Evolutionary conservation across 164 flowering plant species (phyloP).

Genomic region (Dillenia suffruticosa): DNA sequence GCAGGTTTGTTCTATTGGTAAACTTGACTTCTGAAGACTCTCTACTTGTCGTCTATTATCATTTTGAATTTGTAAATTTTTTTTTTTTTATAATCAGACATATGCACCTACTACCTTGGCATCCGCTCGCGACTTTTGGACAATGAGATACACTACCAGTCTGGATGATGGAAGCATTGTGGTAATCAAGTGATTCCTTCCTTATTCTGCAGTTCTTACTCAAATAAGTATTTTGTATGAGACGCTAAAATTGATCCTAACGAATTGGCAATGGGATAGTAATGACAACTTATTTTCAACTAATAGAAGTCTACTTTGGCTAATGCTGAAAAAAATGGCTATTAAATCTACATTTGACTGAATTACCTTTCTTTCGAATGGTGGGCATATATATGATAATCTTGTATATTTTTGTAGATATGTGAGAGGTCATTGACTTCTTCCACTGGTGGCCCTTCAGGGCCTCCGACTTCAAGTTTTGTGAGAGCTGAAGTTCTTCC

Average conservation of each 20-base stretch:
- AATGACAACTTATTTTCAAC: background rate
- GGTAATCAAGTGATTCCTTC: conserved; percentile 29
- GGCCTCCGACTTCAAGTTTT: conserved; percentile 52
- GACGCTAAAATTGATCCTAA: too few relatives aligned
- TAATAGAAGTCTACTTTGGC: background rate
- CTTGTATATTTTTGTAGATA: conserved; percentile 33
- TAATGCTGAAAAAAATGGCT: too few relatives aligned
- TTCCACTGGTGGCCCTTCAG: conserved; percentile 63
- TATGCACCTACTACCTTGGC: conserved; percentile 94
- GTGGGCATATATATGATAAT: background rate
- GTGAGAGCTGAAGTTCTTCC: conserved; percentile 76
- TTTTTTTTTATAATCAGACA: conserved; percentile 29
- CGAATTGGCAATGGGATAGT: too few relatives aligned
- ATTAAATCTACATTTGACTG: too few relatives aligned
- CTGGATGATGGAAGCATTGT: conserved; percentile 87
- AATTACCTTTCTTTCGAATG: too few relatives aligned
- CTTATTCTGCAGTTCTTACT: too few relatives aligned
- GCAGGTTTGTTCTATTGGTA: conserved; percentile 45
- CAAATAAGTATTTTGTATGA: too few relatives aligned
- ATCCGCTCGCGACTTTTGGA: conserved; percentile 88
- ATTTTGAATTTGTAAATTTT: background rate
- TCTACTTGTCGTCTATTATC: background rate
- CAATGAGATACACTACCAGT: conserved; percentile 63
- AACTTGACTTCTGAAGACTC: background rate
- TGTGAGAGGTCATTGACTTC: conserved; percentile 83